Base-by-base conservation (phyloP, 2,329 filamentous ascomycete genomes). In the Neofusicoccum sp. region DNA sequence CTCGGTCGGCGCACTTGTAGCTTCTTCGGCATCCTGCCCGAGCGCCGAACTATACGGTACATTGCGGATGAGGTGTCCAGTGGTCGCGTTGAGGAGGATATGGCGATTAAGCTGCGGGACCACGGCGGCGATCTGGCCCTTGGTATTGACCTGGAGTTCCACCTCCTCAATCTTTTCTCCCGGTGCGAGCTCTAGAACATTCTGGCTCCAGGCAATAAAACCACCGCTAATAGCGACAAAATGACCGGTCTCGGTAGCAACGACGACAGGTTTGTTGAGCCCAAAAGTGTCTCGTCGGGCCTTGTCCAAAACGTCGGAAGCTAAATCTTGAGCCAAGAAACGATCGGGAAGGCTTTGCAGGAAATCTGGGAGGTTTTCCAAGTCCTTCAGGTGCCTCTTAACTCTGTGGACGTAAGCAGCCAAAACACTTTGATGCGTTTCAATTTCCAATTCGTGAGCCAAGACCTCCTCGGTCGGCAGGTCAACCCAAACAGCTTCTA, bases 351-450 rank as follows among this genome's bases (percentile, higher is more conserved):
- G 79, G 14, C 80, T 80, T 63, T 86, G 82, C 2, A 96, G 75
- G 76, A 88, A 96, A 0, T 80, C 83, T 0, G 93, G 93, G 3
- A 98, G 81, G 66, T 89, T 81, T 69, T 89, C 80, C 40, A 97
- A 80, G 65, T 97, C 95, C 47, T 85, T 81, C 12, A 91, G 68
- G 71, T 99, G 95, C 47, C 95, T 89, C 64, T 84, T 89, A 12
- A 96, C 82, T 12, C 95, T 89, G 75, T 97, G 92, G 30, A 93
- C 77, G 70, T 96, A 99, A n/a, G 95, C 95, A 9, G 84, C 81
- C 5, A 90, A 69, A 3, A 90, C 82, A 70, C 89, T 96, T 69
- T 88, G 89, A 70, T 96, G 89, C 3, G 90, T 89, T 76, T 99
- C 93, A 26, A 90, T 85, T 66, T 96, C 89, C 6, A 98, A 80